These are phyloP conservation scores for Aureobasidium musti DNA, from an alignment of 2,329 filamentous ascomycete genomes.

Conservation along the genomic window DNA sequence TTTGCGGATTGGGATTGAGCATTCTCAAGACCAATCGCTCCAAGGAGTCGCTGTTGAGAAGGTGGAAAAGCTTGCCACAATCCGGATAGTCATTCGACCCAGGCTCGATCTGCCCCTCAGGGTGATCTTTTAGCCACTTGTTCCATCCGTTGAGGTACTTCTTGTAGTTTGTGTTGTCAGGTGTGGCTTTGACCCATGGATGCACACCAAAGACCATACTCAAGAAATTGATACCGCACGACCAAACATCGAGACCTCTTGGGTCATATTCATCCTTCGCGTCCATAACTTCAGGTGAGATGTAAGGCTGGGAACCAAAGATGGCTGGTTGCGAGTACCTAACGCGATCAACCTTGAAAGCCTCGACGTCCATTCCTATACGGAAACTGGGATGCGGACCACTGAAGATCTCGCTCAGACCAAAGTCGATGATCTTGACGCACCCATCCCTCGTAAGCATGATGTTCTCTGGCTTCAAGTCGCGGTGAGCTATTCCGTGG, in stretches of 20 bases:
- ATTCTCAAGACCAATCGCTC: conserved; percentile 74
- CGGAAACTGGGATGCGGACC: conserved; percentile 78
- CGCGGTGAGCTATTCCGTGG: conserved; percentile 84
- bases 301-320: conserved; percentile 82
- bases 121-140: conserved; percentile 63
- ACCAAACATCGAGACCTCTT: conserved; percentile 81
- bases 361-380: conserved; percentile 65
- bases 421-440: conserved; percentile 90
- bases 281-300: conserved; percentile 78
- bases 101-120: conserved; percentile 48
- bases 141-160: conserved; percentile 68
- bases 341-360: conserved; percentile 62
- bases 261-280: conserved; percentile 71
- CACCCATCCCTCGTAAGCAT: conserved; percentile 76
- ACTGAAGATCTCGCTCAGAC: conserved; percentile 81
- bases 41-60: conserved; percentile 66
- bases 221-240: conserved; percentile 78
- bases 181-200: conserved; percentile 71
- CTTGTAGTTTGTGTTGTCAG: conserved; percentile 59
- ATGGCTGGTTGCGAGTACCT: conserved; percentile 76
- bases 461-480: conserved; percentile 88
- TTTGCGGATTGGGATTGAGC: conserved; percentile 74
- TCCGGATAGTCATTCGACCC: conserved; percentile 59
- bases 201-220: conserved; percentile 71
- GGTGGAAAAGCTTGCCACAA: conserved; percentile 64